Evolutionary conservation across 345 rosid genomes (phyloP), one percentile per base, ranked within the genome.

Genomic region (Ailanthus altissimus): DNA sequence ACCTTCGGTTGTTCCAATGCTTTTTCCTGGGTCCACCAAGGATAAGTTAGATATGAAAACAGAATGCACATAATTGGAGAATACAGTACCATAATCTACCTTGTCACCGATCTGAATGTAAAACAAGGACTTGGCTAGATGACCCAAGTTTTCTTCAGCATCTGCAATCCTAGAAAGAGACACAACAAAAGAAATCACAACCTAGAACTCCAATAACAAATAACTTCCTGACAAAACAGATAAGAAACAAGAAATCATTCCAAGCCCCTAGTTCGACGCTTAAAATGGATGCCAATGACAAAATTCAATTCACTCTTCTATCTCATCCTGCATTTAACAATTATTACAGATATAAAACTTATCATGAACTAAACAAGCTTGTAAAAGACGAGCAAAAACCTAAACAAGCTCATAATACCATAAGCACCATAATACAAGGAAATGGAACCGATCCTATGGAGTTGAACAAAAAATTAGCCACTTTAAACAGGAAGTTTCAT

Each of bases 131-230:
- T 94, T 97, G 14, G 98, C 98, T 80, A 97, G 88, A 86, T 97
- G 98, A 61, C 98, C 99, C 79, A 92, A 85, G 77, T 94, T 94
- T 75, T 97, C 98, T 88, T 93, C 99, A 77, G 99, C 97, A 81
- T 97, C 98, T 20, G 97, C 89, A 84, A 97, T 97, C 89, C 99
- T 97, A 81, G 60, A 72, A 56, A 81, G 73, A 63, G 59, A 68
- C 25, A 77, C 11, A 68, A 11, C 26, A 49, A 74, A 47, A 49
- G 68, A 61, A 60, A 61, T 20, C 26, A 74, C 12, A 5, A 49
- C 20, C 20, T 7, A 72, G 65, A 13, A 51, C 38, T n/a, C 0
- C 51, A 72, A 1, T 7, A 56, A 40, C 47, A 20, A 45, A 54
- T 45, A 58, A 46, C 43, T 54, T 71, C 28, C 63, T 20, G 54